Conservation (phyloP, 331 rosid genomes). For the Malus hybrid region DNA sequence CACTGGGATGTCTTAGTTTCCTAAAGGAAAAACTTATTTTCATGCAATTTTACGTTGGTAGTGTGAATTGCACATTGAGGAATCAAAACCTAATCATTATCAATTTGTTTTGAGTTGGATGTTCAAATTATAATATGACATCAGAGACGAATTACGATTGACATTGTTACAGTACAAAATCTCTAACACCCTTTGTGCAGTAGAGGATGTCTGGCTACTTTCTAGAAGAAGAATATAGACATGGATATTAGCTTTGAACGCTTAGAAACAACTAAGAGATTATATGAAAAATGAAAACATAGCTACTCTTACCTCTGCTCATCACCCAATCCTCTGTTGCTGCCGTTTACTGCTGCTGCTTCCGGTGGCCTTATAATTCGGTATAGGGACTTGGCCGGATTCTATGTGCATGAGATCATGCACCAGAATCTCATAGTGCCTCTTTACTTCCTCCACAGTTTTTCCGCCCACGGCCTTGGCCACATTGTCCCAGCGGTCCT, state of each 20-base stretch:
- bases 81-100: too few species aligned
- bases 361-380: constrained; percentile 41
- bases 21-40: too few species aligned
- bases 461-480: constrained; percentile 72
- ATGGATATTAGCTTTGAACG: neutral
- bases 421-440: constrained; percentile 70
- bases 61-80: too few species aligned
- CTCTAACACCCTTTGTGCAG: neutral
- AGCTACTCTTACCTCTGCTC: constrained; percentile 29
- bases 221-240: neutral
- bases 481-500: constrained; percentile 80
- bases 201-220: neutral
- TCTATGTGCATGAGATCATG: constrained; percentile 73
- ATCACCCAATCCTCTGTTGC: constrained; percentile 20
- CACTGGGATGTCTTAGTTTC: too few species aligned
- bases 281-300: neutral
- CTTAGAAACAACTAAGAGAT: neutral
- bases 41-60: too few species aligned
- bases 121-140: too few species aligned
- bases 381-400: constrained; percentile 61
- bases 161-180: neutral
- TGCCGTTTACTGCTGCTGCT: constrained; percentile 5
- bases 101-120: too few species aligned
- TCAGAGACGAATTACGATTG: neutral
- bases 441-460: constrained; percentile 60